Conservation (phyloP, 169 alveolate genomes). For the Amoebophrya sp. region DNA sequence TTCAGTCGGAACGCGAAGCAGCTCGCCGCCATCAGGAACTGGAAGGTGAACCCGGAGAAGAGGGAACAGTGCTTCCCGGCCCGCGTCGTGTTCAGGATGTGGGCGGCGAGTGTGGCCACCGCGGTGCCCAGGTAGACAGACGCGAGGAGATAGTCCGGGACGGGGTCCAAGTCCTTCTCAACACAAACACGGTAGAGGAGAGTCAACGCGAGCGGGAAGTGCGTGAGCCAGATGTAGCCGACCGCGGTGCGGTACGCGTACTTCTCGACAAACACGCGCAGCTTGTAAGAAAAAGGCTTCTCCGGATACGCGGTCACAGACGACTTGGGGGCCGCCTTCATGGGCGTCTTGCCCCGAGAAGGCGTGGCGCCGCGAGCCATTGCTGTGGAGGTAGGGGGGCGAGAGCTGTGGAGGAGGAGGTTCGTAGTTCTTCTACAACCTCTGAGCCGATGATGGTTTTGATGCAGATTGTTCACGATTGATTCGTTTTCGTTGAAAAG, state of each 20-base stretch:
- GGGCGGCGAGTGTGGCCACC: neutral
- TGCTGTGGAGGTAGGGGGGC: too few relatives aligned
- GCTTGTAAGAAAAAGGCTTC: too few relatives aligned
- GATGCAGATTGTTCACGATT: neutral
- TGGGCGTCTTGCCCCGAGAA: too few relatives aligned
- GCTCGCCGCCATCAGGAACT: neutral
- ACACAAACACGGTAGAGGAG: neutral
- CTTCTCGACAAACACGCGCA: too few relatives aligned
- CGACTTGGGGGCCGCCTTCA: too few relatives aligned
- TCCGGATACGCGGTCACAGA: too few relatives aligned
- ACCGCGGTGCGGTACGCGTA: neutral
- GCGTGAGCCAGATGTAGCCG: neutral
- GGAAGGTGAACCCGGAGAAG: neutral
- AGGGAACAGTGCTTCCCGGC: neutral
- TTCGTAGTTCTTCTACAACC: neutral
- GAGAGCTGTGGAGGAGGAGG: too few relatives aligned
- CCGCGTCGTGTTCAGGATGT: neutral
- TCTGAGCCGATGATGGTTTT: neutral
- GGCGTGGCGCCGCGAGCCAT: too few relatives aligned
- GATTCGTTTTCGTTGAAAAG: too few relatives aligned
- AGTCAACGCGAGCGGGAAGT: neutral
- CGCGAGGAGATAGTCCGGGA: neutral
- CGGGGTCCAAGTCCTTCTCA: neutral
- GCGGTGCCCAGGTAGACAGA: neutral
- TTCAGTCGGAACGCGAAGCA: neutral